Evolutionary conservation across 2,329 filamentous ascomycete genomes (phyloP), one percentile per base, ranked within the genome.

Genomic region (Aspergillus sergii): DNA sequence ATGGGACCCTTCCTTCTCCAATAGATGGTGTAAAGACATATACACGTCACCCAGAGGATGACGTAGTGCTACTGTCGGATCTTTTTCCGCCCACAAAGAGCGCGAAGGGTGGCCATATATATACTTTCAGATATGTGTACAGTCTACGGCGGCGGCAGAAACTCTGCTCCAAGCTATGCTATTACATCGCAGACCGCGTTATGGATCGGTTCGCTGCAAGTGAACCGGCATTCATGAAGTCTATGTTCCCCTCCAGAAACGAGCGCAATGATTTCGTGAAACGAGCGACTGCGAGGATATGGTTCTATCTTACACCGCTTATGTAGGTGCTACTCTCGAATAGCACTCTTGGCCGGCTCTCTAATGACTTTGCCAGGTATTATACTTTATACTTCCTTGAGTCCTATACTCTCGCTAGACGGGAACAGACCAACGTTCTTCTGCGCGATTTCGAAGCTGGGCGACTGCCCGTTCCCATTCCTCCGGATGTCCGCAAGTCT

Each of bases 1-100:
- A 80, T 66, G 79, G 79, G 39, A 80, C 76, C 41, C 74, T 81
- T 19, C 79, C 79, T 6, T 77, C 76, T 5, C 77, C 76, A 10
- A 74, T 78, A 48, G 72, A 76, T 50, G 65, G 68, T 59, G 73
- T 75, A 41, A 72, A 70, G 55, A 74, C 66, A 26, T 79, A 80
- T 68, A 80, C 78, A 39, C 72, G 78, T 51, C 77, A 76, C 45
- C 78, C 79, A 5, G 73, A 78, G 64, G 79, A 81, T 62, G 78
- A 81, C 69, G 78, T 79, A 41, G 75, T 81, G 43, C 73, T 81
- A 28, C 69, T 81, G 19, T 80, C 79, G 12, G 79, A 81, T 64
- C 69, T 81, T 9, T 81, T 81, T 56, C 78, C 76, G 6, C 79
- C 79, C 0, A 66, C 73, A 7, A 75, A 73, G 45, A 75, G 74